Evolutionary conservation across 2,329 filamentous ascomycete genomes (phyloP), one percentile per base, ranked within the genome.

Genomic region (Epichloe scottii): DNA sequence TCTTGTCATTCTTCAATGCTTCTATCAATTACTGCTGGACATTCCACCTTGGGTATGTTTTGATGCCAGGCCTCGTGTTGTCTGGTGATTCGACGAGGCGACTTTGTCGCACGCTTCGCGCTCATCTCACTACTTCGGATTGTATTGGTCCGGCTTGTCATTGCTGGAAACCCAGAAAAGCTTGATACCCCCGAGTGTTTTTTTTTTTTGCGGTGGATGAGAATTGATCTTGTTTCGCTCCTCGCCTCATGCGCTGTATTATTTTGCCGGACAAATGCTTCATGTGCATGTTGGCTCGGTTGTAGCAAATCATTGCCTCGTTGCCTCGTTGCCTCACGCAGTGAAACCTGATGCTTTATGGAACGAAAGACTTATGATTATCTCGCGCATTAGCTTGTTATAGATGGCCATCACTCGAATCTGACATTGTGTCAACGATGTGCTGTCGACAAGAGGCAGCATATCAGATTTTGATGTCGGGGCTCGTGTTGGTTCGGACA

Each of bases 141-240:
- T 41, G 23, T 8, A 17, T 40, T 15, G 19, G 5, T 19, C 12
- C 15, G n/a, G 12, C 26, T 33, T 37, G 21, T 51, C 39, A 48
- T 58, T 59, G 51, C 58, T 56, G 58, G 58, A 57, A 41, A 14
- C 8, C 21, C 30, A 46, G 19, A 63, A 60, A 57, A 59, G 58
- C 60, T 63, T 67, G 60, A 70, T 70, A 69, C 66, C 64, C 63
- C 59, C 50, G 62, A 61, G 62, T 57, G 53, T 55, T 49, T 53
- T 44, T 52, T 52, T 58, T 54, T 50, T 54, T 37, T 41, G 26
- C 39, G 46, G 5, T 30, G 35, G 23, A 48, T 40, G 7, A 26
- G 17, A 39, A 26, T 23, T 5, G 19, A 14, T 39, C 14, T 48
- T 17, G 12, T 39, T 7, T 40, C n/a, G 23, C 44, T 4, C n/a